phyloP scores from a whole-genome alignment of 2,329 filamentous ascomycete species.

The Trichoderma aggressivum region DNA sequence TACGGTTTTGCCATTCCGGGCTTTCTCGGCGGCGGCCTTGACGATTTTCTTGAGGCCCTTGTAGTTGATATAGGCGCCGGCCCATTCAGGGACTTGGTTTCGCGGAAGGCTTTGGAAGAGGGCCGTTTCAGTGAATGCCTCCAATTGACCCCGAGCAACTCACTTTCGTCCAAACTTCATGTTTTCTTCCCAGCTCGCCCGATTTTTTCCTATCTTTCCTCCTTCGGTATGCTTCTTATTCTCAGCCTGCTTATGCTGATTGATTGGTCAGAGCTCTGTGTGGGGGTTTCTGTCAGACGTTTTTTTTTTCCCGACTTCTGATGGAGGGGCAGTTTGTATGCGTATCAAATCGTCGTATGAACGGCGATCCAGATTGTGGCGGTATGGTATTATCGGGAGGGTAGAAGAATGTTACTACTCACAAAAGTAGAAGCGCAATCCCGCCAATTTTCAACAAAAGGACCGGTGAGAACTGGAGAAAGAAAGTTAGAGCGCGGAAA shows the following conservation, averaged over 20 bases:
- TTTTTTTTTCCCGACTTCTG: background rate
- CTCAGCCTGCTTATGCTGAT: background rate
- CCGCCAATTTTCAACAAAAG: background rate
- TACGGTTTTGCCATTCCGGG: constrained; percentile 66
- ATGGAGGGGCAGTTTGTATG: background rate
- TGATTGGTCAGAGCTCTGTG: constrained; percentile 13
- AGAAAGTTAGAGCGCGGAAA: background rate
- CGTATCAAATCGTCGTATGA: background rate
- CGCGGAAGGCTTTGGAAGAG: constrained; percentile 55
- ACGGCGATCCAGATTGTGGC: background rate
- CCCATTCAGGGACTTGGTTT: constrained; percentile 86
- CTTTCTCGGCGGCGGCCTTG: constrained; percentile 68
- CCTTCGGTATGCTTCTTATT: background rate
- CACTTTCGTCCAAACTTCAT: constrained; percentile 66
- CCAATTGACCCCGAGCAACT: constrained; percentile 26
- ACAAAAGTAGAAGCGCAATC: background rate
- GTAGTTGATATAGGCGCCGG: constrained; percentile 81
- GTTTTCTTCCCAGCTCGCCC: background rate
- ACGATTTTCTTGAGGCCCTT: constrained; percentile 93
- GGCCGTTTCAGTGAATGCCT: constrained; percentile 21
- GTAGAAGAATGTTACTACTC: background rate
- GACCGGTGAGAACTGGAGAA: background rate
- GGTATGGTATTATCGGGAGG: background rate
- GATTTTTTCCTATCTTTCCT: background rate
- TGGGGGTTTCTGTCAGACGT: background rate